Conservation (phyloP, 1,284 basidiomycete species). For the Cryptococcus maquisensis region DNA sequence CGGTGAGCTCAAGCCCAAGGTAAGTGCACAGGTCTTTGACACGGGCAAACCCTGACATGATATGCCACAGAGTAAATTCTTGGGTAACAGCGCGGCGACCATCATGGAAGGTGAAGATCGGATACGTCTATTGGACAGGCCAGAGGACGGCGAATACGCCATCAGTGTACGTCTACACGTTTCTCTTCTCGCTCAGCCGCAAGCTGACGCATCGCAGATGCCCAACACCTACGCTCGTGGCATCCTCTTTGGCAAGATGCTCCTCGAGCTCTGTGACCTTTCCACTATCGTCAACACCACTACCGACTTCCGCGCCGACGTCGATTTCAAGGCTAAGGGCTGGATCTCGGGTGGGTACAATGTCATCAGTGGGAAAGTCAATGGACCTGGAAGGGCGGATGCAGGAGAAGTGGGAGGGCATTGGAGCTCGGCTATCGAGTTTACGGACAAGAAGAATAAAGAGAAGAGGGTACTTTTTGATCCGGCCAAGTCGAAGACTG, state of each 20-base stretch:
- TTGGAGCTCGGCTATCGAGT: slow-evolving; percentile 91
- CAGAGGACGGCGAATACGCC: slow-evolving; percentile 66
- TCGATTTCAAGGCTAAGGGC: slow-evolving; percentile 99
- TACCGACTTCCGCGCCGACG: slow-evolving; percentile 69
- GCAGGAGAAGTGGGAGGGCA: slow-evolving; percentile 83
- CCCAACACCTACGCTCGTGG: slow-evolving; percentile 96
- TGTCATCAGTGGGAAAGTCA: slow-evolving; percentile 75
- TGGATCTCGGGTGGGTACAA: slow-evolving; percentile 98
- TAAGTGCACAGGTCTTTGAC: slow-evolving; percentile 3
- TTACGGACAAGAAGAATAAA: slow-evolving; percentile 65
- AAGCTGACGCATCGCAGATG: slow-evolving; percentile 54
- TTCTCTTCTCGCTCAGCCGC: not conserved
- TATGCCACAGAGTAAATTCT: slow-evolving; percentile 65
- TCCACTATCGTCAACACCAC: slow-evolving; percentile 80
- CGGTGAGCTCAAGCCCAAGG: slow-evolving; percentile 89
- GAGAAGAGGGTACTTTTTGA: slow-evolving; percentile 79
- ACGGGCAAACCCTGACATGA: not conserved
- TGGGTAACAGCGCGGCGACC: slow-evolving; percentile 93
- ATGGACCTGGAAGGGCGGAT: slow-evolving; percentile 57
- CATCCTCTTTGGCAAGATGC: slow-evolving; percentile 97
- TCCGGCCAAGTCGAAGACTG: slow-evolving; percentile 66
- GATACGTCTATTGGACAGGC: slow-evolving; percentile 70
- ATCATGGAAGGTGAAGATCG: slow-evolving; percentile 95
- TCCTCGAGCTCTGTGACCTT: slow-evolving; percentile 89
- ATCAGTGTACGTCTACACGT: slow-evolving; percentile 33